Conservation (phyloP, 2,329 filamentous ascomycete species). For the Colletotrichum sp. region DNA sequence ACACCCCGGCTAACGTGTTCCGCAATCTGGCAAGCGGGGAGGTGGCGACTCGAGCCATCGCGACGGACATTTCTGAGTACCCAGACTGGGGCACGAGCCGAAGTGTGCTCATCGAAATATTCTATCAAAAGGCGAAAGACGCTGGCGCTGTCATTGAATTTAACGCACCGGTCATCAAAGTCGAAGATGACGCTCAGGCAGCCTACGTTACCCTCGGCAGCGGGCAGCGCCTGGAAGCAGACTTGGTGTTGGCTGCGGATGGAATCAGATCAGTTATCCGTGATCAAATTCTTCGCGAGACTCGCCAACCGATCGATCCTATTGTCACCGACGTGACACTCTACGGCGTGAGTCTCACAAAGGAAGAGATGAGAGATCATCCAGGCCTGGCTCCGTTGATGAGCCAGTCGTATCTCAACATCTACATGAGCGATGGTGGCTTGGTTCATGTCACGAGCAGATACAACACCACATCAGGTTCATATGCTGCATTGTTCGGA, state of each 20-base stretch:
- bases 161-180: neutral
- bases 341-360: conserved; percentile 20
- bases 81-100: conserved; percentile 24
- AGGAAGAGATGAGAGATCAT: neutral
- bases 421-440: conserved; percentile 22
- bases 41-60: conserved; percentile 7
- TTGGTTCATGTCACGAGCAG: conserved; percentile 19
- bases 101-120: conserved; percentile 14
- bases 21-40: conserved; percentile 20
- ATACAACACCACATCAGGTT: conserved; percentile 16
- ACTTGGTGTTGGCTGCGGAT: neutral
- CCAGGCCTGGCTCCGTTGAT: conserved; percentile 15
- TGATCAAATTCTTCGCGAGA: neutral
- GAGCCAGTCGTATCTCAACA: conserved; percentile 22
- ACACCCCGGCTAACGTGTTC: conserved; percentile 11
- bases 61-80: conserved; percentile 14
- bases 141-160: neutral
- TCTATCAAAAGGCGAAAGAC: neutral
- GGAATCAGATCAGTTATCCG: conserved; percentile 14
- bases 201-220: neutral
- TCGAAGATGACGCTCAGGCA: neutral
- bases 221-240: neutral
- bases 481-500: conserved; percentile 20
- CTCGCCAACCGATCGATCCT: conserved; percentile 18
- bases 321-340: conserved; percentile 21